Base-by-base conservation (phyloP, 2,329 filamentous ascomycete species). In the Nigrospora osmanthi region DNA sequence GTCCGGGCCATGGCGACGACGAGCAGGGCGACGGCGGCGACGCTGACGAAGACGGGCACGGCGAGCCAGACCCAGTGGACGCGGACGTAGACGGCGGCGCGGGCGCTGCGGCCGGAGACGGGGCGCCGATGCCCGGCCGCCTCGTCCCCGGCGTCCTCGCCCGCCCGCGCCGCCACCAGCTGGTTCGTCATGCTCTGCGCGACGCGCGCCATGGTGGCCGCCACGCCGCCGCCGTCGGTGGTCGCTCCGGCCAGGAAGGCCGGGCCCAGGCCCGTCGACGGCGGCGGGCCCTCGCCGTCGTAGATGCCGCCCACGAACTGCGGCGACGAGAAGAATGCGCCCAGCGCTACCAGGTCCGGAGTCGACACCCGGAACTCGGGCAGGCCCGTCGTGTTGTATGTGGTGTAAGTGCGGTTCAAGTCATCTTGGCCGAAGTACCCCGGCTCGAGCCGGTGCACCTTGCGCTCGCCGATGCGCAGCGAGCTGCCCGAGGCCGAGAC, bases 171-270 rank as follows among this genome's bases (percentile, higher is more conserved):
- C 19, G 7, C 19, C 7, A 16, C 28, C 2, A 49, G 47, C 23
- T 52, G 42, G 31, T 51, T 35, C 23, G 52, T 54, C 50, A 52
- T 52, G 43, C 47, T 52, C 28, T 44, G 23, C 6, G 40, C 40
- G 46, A 51, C 50, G 12, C 19, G 36, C 6, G 40, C 40, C 11
- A 52, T 35, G 36, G 39, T 43, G 9, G 30, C 17, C 1, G 44
- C 5, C 5, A 47, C 44, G 31, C 47, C 36, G n/a, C 31, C 40
- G 14, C 28, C 34, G 13, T 3, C 15, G 13, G 39, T 43, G 9
- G 46, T 43, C 39, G n/a, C n/a, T n/a, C 48, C 49, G 11, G 19
- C 19, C 19, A 40, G 14, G 38, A 40, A 40, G 11, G 38, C 38
- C 3, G 10, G 6, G 3, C 45, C 47, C 28, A 47, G 41, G 3